phyloP scores from a whole-genome alignment of 164 flowering plant species.

The Sextonia rubra region DNA sequence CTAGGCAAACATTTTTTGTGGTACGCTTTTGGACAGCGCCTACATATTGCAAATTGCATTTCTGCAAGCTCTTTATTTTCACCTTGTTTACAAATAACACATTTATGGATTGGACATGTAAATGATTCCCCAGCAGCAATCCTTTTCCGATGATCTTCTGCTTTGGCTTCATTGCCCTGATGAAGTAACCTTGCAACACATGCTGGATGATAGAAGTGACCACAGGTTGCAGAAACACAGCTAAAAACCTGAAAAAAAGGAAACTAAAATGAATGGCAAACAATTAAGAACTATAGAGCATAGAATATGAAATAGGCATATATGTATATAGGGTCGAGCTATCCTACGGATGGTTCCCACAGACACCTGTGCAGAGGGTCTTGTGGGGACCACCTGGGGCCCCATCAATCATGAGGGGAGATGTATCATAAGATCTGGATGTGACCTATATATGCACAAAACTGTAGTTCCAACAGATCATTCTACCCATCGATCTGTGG shows the following conservation, averaged over 20 bases:
- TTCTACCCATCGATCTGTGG: not conserved
- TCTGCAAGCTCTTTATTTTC: slow-evolving; percentile 46
- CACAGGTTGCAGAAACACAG: slow-evolving; percentile 74
- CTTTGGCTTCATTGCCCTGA: slow-evolving; percentile 29
- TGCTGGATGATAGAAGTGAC: slow-evolving; percentile 71
- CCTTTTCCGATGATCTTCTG: slow-evolving; percentile 33
- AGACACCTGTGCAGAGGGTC: too few relatives aligned
- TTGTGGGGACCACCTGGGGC: not conserved
- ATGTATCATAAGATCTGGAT: not conserved
- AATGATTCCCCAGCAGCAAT: slow-evolving; percentile 62
- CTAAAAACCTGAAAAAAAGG: slow-evolving; percentile 48
- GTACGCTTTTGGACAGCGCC: slow-evolving; percentile 88
- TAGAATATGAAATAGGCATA: not conserved
- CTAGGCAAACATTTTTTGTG: slow-evolving; percentile 87
- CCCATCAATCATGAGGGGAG: not conserved
- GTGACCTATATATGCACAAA: not conserved
- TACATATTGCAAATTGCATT: slow-evolving; percentile 75
- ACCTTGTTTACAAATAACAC: slow-evolving; percentile 46
- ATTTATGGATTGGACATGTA: slow-evolving; percentile 72
- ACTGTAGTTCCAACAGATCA: not conserved
- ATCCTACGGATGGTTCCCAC: too few relatives aligned
- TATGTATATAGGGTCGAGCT: not conserved
- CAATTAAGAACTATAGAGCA: not conserved
- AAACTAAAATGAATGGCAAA: not conserved
- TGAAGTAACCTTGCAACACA: slow-evolving; percentile 60